Evolutionary conservation across 495 filamentous ascomycete genomes (phyloP).

Genomic region (Pseudoneurospora amorphoporcata): DNA sequence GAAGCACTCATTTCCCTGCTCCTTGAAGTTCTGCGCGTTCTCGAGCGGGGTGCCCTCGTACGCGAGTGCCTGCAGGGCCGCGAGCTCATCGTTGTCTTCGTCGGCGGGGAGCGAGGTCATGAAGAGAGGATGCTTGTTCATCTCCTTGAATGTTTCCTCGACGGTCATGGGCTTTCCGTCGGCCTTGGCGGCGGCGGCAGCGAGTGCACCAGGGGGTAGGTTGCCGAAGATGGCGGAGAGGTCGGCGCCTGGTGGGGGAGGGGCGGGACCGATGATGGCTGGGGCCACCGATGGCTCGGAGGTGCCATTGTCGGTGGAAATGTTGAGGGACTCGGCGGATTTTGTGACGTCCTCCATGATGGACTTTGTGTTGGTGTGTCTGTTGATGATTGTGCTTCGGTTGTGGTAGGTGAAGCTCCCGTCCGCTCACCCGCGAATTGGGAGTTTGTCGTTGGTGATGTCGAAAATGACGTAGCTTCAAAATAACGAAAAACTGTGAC

Average conservation of each 20-base stretch:
- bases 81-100: slow-evolving; percentile 63
- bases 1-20: slow-evolving; percentile 85
- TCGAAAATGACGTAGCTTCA: background rate
- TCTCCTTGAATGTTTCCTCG: slow-evolving; percentile 60
- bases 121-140: slow-evolving; percentile 81
- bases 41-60: slow-evolving; percentile 87
- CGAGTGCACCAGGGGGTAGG: slow-evolving; percentile 49
- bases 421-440: background rate
- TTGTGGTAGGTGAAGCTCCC: background rate
- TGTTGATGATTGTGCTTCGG: background rate
- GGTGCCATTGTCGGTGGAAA: background rate
- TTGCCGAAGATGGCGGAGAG: slow-evolving; percentile 20
- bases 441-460: background rate
- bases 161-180: slow-evolving; percentile 36
- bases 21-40: slow-evolving; percentile 66
- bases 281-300: background rate
- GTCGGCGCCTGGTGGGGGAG: slow-evolving; percentile 2
- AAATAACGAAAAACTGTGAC: background rate
- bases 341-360: slow-evolving; percentile 10
- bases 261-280: slow-evolving; percentile 10
- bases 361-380: background rate
- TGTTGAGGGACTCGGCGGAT: slow-evolving; percentile 3
- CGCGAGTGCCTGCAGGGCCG: slow-evolving; percentile 78
- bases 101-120: slow-evolving; percentile 71
- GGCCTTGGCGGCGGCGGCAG: slow-evolving; percentile 35